Evolutionary conservation across 345 rosid species (phyloP), one percentile per base, ranked within the genome.

Genomic region (Gossypium arboreum): DNA sequence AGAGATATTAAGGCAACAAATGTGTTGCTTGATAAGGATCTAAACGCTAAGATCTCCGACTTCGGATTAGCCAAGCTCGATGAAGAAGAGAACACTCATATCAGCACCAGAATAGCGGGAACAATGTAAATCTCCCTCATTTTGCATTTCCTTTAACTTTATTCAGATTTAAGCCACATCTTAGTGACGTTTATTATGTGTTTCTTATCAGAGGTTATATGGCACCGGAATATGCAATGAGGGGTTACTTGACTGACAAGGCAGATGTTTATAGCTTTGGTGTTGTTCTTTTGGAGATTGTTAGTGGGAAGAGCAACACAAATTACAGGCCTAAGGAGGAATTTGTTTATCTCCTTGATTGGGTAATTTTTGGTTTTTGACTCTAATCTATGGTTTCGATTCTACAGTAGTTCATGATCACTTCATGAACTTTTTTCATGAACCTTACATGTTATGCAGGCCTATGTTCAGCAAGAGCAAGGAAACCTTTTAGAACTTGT

Each of bases 151-250:
- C 22, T 29, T 8, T 34, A 34, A 39, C 20, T 62, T 62, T 29
- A 15, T 62, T 29, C 67, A 16, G 45, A 62, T 34, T 34, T 62
- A 29, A 64, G 69, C 7, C 43, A 60, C 64, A 60, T 60, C 17
- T 2, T 59, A 27, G n/a, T 25, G 16, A 24, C 13, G 12, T 68
- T 48, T 44, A 68, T 7, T 1, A 7, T 34, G 4, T 54, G 10
- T 71, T 48, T 78, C 48, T 41, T 15, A 34, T 27, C 78, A 90
- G 98, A 85, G 98, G 98, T 52, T 94, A 91, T 78, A 94, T 94
- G 97, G 98, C 98, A 75, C 98, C 98, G 2, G 98, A 92, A 82
- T 92, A 94, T 79, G 98, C 98, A 68, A 90, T 92, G 98, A 90
- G 97, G 78, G 98, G 97, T 65, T 92, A 94, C 87, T 86, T 94